phyloP scores from a whole-genome alignment of 2,329 filamentous ascomycete genomes.

The Colletotrichum filicis region DNA sequence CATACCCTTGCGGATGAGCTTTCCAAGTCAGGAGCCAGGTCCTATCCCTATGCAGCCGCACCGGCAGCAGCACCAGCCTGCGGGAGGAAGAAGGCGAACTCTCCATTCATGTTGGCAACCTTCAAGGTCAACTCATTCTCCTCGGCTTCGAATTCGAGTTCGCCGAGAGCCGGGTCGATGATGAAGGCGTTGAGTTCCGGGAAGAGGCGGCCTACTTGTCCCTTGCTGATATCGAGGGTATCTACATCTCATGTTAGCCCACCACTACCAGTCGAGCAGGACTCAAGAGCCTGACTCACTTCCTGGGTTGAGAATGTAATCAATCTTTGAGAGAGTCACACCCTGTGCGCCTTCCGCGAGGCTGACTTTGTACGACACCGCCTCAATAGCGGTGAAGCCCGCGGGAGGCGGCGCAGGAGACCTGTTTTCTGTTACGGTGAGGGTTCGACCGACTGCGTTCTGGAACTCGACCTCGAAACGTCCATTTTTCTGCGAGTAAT shows the following conservation, averaged over 20 bases:
- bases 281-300: conserved; percentile 41
- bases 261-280: background rate
- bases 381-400: conserved; percentile 51
- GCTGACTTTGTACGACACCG: conserved; percentile 47
- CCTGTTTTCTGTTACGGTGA: conserved; percentile 50
- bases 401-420: conserved; percentile 46
- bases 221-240: conserved; percentile 48
- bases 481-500: conserved; percentile 41
- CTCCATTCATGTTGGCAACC: conserved; percentile 45
- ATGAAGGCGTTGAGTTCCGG: conserved; percentile 48
- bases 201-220: conserved; percentile 48
- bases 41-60: background rate
- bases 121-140: conserved; percentile 50
- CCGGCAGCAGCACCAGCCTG: conserved; percentile 20
- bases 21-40: background rate
- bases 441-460: conserved; percentile 44
- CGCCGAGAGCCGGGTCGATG: conserved; percentile 47
- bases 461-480: conserved; percentile 53
- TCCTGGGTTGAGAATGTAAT: conserved; percentile 49
- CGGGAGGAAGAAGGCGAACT: conserved; percentile 48
- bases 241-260: conserved; percentile 33
- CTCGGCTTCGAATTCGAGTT: conserved; percentile 54
- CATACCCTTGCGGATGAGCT: too few species aligned
- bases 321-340: conserved; percentile 51
- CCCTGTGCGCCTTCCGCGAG: conserved; percentile 45